Conservation (phyloP, 2,329 filamentous ascomycete genomes). For the Drechslerella stenobrocha region DNA sequence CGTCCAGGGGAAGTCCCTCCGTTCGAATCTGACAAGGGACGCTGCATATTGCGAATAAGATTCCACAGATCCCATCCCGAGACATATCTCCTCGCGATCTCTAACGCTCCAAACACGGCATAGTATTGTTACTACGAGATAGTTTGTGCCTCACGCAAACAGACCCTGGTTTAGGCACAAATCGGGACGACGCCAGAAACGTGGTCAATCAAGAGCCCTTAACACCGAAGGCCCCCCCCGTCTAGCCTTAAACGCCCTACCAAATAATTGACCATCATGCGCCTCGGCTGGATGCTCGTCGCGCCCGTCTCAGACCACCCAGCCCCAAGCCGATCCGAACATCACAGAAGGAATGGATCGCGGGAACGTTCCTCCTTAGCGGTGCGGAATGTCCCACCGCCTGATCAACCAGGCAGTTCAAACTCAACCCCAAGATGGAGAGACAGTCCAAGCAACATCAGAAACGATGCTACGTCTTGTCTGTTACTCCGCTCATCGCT, state of each 20-base stretch:
- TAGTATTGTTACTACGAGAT: background rate
- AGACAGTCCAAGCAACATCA: background rate
- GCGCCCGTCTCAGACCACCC: background rate
- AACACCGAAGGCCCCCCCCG: background rate
- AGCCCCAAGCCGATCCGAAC: background rate
- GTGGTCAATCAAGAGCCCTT: background rate
- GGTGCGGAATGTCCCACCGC: conserved; percentile 1
- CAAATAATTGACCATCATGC: background rate
- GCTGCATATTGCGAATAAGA: conserved; percentile 2
- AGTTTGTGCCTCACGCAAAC: background rate
- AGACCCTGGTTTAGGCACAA: background rate
- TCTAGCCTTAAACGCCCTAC: background rate
- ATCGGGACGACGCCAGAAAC: background rate
- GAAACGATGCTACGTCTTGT: background rate
- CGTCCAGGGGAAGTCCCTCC: background rate
- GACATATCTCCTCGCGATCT: background rate
- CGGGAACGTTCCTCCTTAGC: background rate
- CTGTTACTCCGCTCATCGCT: conserved; percentile 14
- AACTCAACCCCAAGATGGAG: background rate
- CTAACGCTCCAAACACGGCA: background rate
- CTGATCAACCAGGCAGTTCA: background rate
- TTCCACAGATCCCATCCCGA: background rate
- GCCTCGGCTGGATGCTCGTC: background rate
- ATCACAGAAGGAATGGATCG: background rate
- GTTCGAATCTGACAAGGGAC: background rate